A percentile compares a stretch with the other conserved stretches of the same genome.
These are phyloP conservation scores for Fagus sylvatica DNA, from an alignment of 306 rosid species.

Conservation along the genomic window DNA sequence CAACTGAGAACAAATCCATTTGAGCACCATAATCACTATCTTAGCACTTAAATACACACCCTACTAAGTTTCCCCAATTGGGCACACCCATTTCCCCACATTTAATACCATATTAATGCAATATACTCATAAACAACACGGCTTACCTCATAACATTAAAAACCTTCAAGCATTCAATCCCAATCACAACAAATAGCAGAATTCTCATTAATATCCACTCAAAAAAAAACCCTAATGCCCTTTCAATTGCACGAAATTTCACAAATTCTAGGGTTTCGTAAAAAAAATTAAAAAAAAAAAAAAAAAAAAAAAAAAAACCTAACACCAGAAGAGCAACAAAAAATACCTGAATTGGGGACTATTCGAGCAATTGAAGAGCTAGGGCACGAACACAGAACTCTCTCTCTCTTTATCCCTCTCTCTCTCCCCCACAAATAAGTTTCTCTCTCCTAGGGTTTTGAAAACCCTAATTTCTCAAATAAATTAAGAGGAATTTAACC, in stretches of 20 bases:
- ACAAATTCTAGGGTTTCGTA: conserved; percentile 81
- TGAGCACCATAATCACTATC: conserved; percentile 33
- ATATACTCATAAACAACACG: conserved; percentile 24
- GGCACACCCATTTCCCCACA: conserved; percentile 19
- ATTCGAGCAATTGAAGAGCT: conserved; percentile 44
- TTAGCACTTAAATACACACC: conserved; percentile 29
- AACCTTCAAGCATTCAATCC: conserved; percentile 40
- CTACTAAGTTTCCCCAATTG: conserved; percentile 33
- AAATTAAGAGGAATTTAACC: conserved; percentile 47
- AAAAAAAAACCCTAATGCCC: conserved; percentile 51
- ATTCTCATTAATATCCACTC: conserved; percentile 27
- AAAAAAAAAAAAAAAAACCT: conserved; percentile 34
- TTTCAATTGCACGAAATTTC: conserved; percentile 41
- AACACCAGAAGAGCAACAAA: conserved; percentile 31
- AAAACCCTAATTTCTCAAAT: conserved; percentile 29
- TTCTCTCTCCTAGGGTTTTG: conserved; percentile 91
- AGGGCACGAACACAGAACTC: conserved; percentile 46
- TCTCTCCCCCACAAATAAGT: conserved; percentile 11
- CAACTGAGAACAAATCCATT: conserved; percentile 21
- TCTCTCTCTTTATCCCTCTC: conserved; percentile 12
- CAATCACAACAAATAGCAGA: conserved; percentile 28
- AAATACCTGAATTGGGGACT: conserved; percentile 59
- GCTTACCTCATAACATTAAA: conserved; percentile 17
- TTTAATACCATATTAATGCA: conserved; percentile 36
- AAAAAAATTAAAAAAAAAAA: conserved; percentile 12